Evolutionary conservation across 495 filamentous ascomycete genomes (phyloP).

Genomic region (Xylaria acuta): DNA sequence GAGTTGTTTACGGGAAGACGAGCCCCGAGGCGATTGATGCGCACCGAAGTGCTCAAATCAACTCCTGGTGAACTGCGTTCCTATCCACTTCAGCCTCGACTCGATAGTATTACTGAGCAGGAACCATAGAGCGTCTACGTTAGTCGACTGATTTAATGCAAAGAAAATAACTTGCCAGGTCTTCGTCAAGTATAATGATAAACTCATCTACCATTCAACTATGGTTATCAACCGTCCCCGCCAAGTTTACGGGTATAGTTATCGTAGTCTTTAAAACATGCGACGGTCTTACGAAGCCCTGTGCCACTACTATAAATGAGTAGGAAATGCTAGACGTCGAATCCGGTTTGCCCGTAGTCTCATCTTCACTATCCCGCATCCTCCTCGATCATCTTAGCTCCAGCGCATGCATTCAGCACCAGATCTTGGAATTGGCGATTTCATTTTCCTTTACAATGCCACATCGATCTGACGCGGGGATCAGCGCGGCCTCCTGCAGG

Average conservation of each 20-base stretch:
- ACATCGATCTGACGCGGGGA: background rate
- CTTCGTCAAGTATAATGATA: background rate
- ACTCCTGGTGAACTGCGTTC: constrained; percentile 46
- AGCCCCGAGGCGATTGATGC: constrained; percentile 73
- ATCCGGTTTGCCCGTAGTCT: background rate
- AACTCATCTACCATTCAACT: no score
- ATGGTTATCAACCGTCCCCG: background rate
- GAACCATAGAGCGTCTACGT: constrained; percentile 29
- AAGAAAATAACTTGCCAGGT: background rate
- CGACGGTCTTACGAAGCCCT: no score
- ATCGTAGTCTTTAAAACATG: no score
- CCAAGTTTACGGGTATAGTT: background rate
- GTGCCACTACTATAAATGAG: background rate
- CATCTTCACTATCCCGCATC: background rate
- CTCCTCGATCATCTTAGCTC: background rate
- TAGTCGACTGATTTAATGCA: no score
- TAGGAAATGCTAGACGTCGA: background rate
- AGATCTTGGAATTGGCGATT: background rate
- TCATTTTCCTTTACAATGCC: background rate
- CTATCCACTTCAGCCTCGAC: constrained; percentile 40
- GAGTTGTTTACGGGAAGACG: constrained; percentile 76
- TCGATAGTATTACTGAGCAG: constrained; percentile 41
- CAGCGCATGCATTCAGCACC: background rate
- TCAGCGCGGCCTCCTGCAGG: background rate
- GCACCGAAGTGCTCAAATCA: constrained; percentile 65